Percentiles rank a stretch among this genome's conserved stretches.
Conservation (phyloP, 768 basidiomycete species). For the Trametes cubensis region DNA sequence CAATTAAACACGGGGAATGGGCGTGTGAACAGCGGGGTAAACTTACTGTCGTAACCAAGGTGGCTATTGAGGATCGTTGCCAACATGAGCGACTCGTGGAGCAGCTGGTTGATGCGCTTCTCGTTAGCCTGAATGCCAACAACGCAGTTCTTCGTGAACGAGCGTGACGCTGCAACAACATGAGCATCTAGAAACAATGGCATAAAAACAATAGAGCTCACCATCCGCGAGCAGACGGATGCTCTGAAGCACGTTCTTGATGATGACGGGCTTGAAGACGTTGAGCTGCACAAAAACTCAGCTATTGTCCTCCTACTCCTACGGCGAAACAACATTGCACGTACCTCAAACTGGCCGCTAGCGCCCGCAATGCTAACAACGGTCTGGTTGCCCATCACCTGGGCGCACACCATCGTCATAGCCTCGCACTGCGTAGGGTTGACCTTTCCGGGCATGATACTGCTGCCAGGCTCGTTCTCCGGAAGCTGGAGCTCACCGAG, state of each 20-base stretch:
- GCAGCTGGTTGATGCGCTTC: conserved; percentile 81
- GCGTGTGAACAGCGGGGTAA: conserved; percentile 2
- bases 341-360: conserved; percentile 95
- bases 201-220: conserved; percentile 34
- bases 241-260: conserved; percentile 96
- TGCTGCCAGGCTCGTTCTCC: conserved; percentile 98
- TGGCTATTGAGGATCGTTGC: conserved; percentile 96
- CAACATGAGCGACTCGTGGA: conserved; percentile 97
- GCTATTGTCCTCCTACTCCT: background rate
- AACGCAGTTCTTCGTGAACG: conserved; percentile 96
- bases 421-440: conserved; percentile 99
- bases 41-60: conserved; percentile 95
- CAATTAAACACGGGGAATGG: conserved; percentile 20
- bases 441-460: conserved; percentile 99
- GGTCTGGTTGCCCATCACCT: conserved; percentile 98
- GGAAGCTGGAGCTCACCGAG: conserved; percentile 93
- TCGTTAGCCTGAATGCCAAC: conserved; percentile 97
- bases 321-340: conserved; percentile 18
- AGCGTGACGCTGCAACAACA: conserved; percentile 64
- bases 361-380: conserved; percentile 90
- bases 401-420: conserved; percentile 97
- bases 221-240: conserved; percentile 94
- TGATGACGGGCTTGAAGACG: conserved; percentile 99
- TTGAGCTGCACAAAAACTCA: conserved; percentile 65
- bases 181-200: background rate